A percentile compares a stretch with the other conserved stretches of the same genome.
Evolutionary conservation across 2,329 filamentous ascomycete species (phyloP).

Genomic region (Hymenoscyphus infarciens): DNA sequence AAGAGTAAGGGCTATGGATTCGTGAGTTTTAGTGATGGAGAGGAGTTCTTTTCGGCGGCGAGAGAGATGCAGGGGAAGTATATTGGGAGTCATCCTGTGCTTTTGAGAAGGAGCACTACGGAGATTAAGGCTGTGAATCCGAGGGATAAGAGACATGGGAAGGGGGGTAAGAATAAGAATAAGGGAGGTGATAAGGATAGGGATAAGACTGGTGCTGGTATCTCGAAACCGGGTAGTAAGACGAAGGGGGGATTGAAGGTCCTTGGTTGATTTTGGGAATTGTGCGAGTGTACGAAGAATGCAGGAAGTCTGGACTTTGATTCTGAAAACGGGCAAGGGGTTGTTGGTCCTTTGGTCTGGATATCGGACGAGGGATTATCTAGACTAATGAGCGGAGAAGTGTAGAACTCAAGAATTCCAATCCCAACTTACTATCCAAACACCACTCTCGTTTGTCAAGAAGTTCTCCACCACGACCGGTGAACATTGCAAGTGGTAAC

Average conservation of each 20-base stretch:
- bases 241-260: constrained; percentile 63
- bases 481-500: no score
- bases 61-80: constrained; percentile 99
- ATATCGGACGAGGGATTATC: no score
- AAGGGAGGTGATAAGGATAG: constrained; percentile 38
- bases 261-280: constrained; percentile 45
- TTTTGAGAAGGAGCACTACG: constrained; percentile 82
- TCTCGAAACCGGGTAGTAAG: constrained; percentile 61
- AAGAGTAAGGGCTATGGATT: constrained; percentile 98
- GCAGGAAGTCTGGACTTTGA: neutral
- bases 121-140: constrained; percentile 78
- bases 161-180: constrained; percentile 36
- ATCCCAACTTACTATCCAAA: no score
- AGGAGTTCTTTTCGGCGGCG: constrained; percentile 93
- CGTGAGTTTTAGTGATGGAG: constrained; percentile 89
- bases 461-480: no score
- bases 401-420: no score
- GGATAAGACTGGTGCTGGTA: constrained; percentile 44
- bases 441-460: no score
- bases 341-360: neutral
- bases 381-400: no score
- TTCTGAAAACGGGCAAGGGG: no score
- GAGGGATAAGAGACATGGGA: constrained; percentile 55
- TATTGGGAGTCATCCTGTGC: constrained; percentile 92
- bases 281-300: neutral